Base-by-base conservation (phyloP, 2,329 filamentous ascomycete species). In the Colletotrichum ledebouriae region DNA sequence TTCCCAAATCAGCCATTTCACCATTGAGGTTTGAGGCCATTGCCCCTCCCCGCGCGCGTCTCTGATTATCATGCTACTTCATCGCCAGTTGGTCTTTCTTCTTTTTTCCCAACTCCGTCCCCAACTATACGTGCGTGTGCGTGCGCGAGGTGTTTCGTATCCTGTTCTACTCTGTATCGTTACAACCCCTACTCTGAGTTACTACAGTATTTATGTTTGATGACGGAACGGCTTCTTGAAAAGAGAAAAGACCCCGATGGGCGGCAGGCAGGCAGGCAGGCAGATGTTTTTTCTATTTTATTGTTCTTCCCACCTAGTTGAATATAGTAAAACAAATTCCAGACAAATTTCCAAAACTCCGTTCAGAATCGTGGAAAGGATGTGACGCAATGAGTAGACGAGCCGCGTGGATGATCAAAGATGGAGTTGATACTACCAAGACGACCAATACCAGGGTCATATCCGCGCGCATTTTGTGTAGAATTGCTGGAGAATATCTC, bases 1-100 rank as follows among this genome's bases (percentile, higher is more conserved):
- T 74, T 91, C 89, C 70, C 90, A 92, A 78, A 92, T 92, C 75
- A 91, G 89, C 76, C 89, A 92, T 77, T 92, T 92, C 72, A 89
- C 84, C 44, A 91, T 92, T 73, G 89, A 91, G 74, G 88, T 92
- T 67, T 90, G 63, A 67, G 47, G 61, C 12, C 34, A 10, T 25
- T 50, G 6, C 20, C 22, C 22, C 59, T 6, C 20, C 22, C 11
- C 47, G 22, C 47, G 11, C 59, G 33, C 47, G 47, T 34, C 37
- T 61, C 47, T 61, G 42, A 61, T 52, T 52, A 60, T 17, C 29
- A 70, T 41, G 25, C 41, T 39, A 17, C 56, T 47, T 15, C 9
- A 15, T 13, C n/a, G 44, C 29, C 37, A 59, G 56, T 29, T 37
- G 44, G 56, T 34, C 29, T 44, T 6, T 46, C 29, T 22, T 60